Evolutionary conservation across 768 basidiomycete genomes (phyloP).

Genomic region (Naganishia vaughanmartiniae): DNA sequence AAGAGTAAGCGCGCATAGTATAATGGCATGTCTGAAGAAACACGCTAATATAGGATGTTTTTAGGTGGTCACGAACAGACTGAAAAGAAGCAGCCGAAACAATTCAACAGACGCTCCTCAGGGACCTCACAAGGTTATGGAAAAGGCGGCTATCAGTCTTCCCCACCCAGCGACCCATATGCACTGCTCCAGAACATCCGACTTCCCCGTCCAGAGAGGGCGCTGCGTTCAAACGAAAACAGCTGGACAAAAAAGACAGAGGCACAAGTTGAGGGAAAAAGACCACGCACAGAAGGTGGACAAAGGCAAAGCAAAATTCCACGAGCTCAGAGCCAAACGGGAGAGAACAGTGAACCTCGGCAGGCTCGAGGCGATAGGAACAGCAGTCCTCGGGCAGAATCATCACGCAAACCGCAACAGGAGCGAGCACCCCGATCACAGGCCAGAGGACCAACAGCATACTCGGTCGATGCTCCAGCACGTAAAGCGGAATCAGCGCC

Average conservation of each 20-base stretch:
- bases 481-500: neutral
- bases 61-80: conserved; percentile 31
- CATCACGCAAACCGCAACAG: neutral
- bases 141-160: neutral
- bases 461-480: neutral
- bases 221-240: neutral
- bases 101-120: neutral
- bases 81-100: conserved; percentile 3
- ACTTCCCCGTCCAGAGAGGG: neutral
- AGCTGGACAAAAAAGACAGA: neutral
- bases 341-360: neutral
- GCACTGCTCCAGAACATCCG: neutral
- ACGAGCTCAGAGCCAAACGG: neutral
- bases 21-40: neutral
- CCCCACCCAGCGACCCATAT: neutral
- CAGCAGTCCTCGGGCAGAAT: neutral
- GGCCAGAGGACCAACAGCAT: neutral
- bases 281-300: conserved; percentile 16
- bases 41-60: neutral
- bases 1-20: neutral
- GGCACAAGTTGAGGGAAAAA: conserved; percentile 16
- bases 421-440: neutral
- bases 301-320: neutral
- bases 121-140: neutral
- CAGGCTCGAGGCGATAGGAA: conserved; percentile 6